Base-by-base conservation (phyloP, 2,329 filamentous ascomycete genomes). In the Alternaria gaisen region DNA sequence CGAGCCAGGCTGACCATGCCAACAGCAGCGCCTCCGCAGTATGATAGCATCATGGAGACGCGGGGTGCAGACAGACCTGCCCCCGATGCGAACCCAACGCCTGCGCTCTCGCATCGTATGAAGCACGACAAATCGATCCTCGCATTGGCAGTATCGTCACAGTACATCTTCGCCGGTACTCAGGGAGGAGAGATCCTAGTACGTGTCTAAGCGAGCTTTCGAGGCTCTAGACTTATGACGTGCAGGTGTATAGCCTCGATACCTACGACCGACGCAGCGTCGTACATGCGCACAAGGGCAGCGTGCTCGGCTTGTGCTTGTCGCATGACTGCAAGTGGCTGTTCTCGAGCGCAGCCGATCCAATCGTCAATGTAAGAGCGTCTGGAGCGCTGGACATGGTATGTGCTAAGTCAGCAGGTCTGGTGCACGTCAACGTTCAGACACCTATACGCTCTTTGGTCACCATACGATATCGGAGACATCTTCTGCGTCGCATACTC, bases 401-500 rank as follows among this genome's bases (percentile, higher is more conserved):
- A 16, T 34, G 36, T 52, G 53, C 58, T 72, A 47, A 73, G 42
- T 20, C 41, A 34, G 3, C 61, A 87, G 85, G 83, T 97, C 42
- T 99, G 95, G 95, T 90, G 89, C 70, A 91, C 94, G 2, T 85
- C 83, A 43, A 90, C 88, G 6, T 89, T 97, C 77, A 86, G 86
- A 57, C 89, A 91, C 28, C 84, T 95, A 1, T 95, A 94, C 81
- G 93, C 95, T 65, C 91, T 98, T 63, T 97, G 97, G 82, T 96
- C 93, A 64, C 90, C 90, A 50, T 94, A 97, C 79, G 95, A 98
- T 71, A 91, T 97, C 41, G 95, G 95, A 61, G 95, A 99, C 80
- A 88, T 99, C 60, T 98, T 98, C 77, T 97, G 93, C 69, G 90
- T 97, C n/a, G 91, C 90, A 1, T 97, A 97, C 78, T 97, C 93